Evolutionary conservation across 2,329 filamentous ascomycete genomes (phyloP).

Genomic region (Blumeriella jaapii): DNA sequence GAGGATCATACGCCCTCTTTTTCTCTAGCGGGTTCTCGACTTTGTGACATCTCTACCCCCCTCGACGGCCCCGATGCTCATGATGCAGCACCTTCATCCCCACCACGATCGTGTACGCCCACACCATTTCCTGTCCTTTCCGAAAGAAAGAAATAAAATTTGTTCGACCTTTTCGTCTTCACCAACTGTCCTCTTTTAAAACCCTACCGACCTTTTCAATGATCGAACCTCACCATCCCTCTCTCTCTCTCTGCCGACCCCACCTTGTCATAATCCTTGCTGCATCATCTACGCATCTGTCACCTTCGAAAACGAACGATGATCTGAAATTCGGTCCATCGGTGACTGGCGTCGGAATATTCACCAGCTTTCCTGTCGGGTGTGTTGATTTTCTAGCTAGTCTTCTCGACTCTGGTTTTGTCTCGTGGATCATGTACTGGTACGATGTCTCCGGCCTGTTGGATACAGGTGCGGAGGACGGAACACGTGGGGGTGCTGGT

Average conservation of each 20-base stretch:
- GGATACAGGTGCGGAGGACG: conserved; percentile 8
- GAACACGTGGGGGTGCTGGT: conserved; percentile 1
- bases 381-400: conserved; percentile 3
- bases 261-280: no score
- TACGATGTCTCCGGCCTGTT: conserved; percentile 7
- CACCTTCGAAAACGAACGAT: conserved; percentile 3
- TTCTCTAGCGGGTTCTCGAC: no score
- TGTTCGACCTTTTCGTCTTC: conserved; percentile 1
- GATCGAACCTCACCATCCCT: not conserved
- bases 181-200: not conserved
- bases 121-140: conserved; percentile 27
- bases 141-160: no score
- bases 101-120: no score
- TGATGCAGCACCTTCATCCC: no score
- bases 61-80: no score
- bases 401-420: conserved; percentile 3
- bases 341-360: conserved; percentile 1
- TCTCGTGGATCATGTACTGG: conserved; percentile 7
- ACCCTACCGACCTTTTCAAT: not conserved
- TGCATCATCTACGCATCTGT: conserved; percentile 2
- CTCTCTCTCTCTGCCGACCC: no score
- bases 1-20: no score
- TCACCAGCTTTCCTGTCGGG: no score
- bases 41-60: no score
- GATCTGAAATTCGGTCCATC: not conserved